phyloP scores from a whole-genome alignment of 1,284 basidiomycete species.

The Jaminaea rosea region DNA sequence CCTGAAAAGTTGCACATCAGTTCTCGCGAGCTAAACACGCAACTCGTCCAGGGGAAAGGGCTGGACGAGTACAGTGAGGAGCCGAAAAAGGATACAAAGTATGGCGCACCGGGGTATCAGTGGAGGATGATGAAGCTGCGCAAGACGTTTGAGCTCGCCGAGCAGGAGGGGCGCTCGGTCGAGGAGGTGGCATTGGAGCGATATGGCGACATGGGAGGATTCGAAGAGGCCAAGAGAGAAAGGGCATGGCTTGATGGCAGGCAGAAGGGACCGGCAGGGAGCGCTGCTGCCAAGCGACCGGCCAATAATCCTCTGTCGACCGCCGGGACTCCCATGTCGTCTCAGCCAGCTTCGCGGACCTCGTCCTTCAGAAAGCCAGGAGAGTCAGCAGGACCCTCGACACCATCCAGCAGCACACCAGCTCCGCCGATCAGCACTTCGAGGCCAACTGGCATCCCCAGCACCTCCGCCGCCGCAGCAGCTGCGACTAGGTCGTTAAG shows the following conservation, averaged over 20 bases:
- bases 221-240: slow-evolving; percentile 79
- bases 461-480: too few relatives aligned
- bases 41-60: slow-evolving; percentile 58
- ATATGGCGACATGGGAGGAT: slow-evolving; percentile 58
- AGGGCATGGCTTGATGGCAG: slow-evolving; percentile 72
- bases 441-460: too few relatives aligned
- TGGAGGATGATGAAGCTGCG: slow-evolving; percentile 98
- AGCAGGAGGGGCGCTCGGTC: slow-evolving; percentile 64
- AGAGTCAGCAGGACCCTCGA: slow-evolving; percentile 13
- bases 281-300: slow-evolving; percentile 41
- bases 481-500: too few relatives aligned
- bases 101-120: slow-evolving; percentile 65
- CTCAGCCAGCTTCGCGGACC: slow-evolving; percentile 15
- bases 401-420: slow-evolving; percentile 11
- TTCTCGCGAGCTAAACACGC: slow-evolving; percentile 68
- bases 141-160: slow-evolving; percentile 75
- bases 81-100: neutral
- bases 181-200: slow-evolving; percentile 74
- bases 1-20: slow-evolving; percentile 58
- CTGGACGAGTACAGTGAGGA: slow-evolving; percentile 56
- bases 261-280: slow-evolving; percentile 52
- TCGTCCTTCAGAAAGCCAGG: slow-evolving; percentile 27
- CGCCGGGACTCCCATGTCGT: too few relatives aligned
- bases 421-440: neutral
- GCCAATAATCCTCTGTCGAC: too few relatives aligned